Base-by-base conservation (phyloP, 75 land plant genomes). In the Sequoia sempervirens region DNA sequence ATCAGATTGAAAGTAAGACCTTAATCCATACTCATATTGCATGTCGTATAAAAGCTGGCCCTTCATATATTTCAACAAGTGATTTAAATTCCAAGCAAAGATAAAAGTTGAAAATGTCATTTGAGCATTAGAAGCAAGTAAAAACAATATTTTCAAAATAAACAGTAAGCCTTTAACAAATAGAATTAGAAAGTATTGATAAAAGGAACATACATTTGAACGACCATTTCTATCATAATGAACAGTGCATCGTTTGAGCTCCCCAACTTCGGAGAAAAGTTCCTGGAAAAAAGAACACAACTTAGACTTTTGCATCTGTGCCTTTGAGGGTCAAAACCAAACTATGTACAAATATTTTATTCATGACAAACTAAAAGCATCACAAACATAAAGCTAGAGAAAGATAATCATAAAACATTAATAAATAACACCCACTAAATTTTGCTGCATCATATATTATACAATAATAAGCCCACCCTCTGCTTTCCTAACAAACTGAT, bases 211-310 rank as follows among this genome's bases (percentile, higher is more conserved):
- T 89, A 86, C 93, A 89, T 89, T 91, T 32, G 93, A 89, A 79
- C 91, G 84, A 26, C 93, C 93, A 86, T 91, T 91, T 68, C 89
- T 82, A 80, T 91, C 93, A 83, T 89, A 91, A 79, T 91, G 89
- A 37, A 91, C 68, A 11, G 86, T 15, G 54, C 41, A 89, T 2
- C 88, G 82, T 78, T 89, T 91, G 83, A 91, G 82, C 74, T 89
- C 91, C 37, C 93, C 93, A 83, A 87, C 88, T 82, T 91, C 93
- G 23, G 91, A 83, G 82, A 91, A 91, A 15, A 91, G 87, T 61
- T 89, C 91, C 93, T 91, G 87, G 28, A 69, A 26, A 80, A 46
- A 47, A 11, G 1, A 75, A 75, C 78, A 75, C 17, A 73, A 4
- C 37, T 20, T 30, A 36, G 18, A 73, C 18, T 34, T 72, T 32